phyloP scores from a whole-genome alignment of 2,329 filamentous ascomycete genomes.

The Pestalotiopsis sp. region DNA sequence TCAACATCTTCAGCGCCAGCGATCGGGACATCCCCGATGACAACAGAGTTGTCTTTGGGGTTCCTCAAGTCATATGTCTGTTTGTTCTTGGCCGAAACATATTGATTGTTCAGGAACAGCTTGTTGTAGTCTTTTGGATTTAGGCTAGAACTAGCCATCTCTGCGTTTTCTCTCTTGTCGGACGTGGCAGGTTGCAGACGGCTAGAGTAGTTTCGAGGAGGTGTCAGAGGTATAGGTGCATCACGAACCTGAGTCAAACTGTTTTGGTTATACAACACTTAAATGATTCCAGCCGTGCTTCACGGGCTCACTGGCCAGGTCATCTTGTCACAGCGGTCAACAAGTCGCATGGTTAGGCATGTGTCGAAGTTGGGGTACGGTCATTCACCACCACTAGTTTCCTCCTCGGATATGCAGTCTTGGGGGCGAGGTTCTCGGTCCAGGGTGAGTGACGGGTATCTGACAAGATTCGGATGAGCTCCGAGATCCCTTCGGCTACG shows the following conservation, averaged over 20 bases:
- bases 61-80: neutral
- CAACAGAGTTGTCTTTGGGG: neutral
- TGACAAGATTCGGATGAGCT: neutral
- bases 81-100: neutral
- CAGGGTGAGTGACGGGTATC: neutral
- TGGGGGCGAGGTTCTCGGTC: neutral
- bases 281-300: neutral
- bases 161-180: neutral
- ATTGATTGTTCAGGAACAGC: neutral
- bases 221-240: too few species aligned
- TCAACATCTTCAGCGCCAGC: constrained; percentile 46
- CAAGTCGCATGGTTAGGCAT: neutral
- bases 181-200: neutral
- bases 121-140: neutral
- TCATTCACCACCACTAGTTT: neutral
- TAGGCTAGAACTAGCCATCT: neutral
- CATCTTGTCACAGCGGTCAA: neutral
- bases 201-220: neutral
- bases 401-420: neutral
- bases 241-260: too few species aligned
- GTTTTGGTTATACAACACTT: too few species aligned
- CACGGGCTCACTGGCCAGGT: neutral
- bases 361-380: neutral
- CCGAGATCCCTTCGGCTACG: neutral
- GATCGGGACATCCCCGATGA: neutral